phyloP scores from a whole-genome alignment of 2,329 filamentous ascomycete species.

The Neopestalotiopsis rosae region DNA sequence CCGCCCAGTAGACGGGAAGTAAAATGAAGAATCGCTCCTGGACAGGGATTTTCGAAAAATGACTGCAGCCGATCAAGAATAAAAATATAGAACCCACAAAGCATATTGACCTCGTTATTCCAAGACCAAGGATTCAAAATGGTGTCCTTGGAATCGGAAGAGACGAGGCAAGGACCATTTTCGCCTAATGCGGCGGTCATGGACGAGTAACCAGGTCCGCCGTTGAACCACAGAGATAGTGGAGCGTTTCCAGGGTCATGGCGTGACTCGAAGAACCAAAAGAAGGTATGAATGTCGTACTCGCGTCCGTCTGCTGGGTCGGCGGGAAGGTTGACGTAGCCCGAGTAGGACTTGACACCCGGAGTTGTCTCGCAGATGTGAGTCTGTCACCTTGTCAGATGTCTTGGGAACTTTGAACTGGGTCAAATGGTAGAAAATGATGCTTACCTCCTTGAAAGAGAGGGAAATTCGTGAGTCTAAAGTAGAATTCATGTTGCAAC shows the following conservation, averaged over 20 bases:
- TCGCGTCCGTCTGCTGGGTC: not conserved
- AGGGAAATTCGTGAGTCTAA: not conserved
- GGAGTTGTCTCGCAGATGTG: slow-evolving; percentile 55
- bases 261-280: slow-evolving; percentile 52
- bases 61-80: no score
- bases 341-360: slow-evolving; percentile 53
- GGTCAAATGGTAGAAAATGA: not conserved
- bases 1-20: no score
- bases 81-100: slow-evolving; percentile 20
- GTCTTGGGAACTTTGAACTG: not conserved
- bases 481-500: not conserved
- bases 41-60: no score
- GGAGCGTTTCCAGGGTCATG: slow-evolving; percentile 47
- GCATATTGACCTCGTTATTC: slow-evolving; percentile 33
- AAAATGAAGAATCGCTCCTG: no score
- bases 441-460: slow-evolving; percentile 4
- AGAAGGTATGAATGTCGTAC: slow-evolving; percentile 43
- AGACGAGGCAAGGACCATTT: slow-evolving; percentile 35
- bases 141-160: slow-evolving; percentile 27
- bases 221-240: slow-evolving; percentile 51
- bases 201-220: slow-evolving; percentile 51
- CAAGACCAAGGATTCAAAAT: slow-evolving; percentile 27
- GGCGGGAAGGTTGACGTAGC: slow-evolving; percentile 35
- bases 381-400: slow-evolving; percentile 3
- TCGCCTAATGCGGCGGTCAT: slow-evolving; percentile 37